Evolutionary conservation across 345 rosid genomes (phyloP), one percentile per base, ranked within the genome.

Genomic region (Salix koriyanagi): DNA sequence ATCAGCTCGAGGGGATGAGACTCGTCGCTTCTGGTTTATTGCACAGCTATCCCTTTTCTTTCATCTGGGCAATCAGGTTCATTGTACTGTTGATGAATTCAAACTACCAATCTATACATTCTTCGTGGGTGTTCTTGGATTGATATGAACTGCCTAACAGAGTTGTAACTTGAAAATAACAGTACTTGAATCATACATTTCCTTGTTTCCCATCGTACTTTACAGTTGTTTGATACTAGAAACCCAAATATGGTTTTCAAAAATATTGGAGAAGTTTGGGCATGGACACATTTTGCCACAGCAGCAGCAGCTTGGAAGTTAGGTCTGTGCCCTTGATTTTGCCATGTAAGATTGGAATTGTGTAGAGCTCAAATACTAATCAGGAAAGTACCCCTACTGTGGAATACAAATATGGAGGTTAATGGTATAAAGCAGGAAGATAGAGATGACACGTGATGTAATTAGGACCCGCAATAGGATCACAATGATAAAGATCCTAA

Each of bases 1-100:
- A 72, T 87, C 90, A 21, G 89, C 87, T 18, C 89, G 81, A 12
- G 90, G 76, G 12, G 90, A 85, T 44, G 85, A 82, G 82, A 87
- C 89, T 6, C 86, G 84, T 77, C 80, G 88, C 10, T 85, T 89
- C 14, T 87, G 90, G 91, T 34, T 34, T 3, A 9, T 6, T 21
- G 3, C 44, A 26, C 37, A 21, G 67, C 6, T 21, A 72, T 58
- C 12, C 25, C 21, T 25, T 39, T 39, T n/a, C 46, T 26, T 18
- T 48, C 56, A 15, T 68, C 23, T 6, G 30, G 34, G 61, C 15
- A 36, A 10, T 64, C 6, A 34, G 71, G 37, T 50, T 4, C 65
- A 16, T 50, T 28, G n/a, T 4, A 25, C 42, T 37, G 67, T 65
- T 13, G 23, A 23, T 3, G 61, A 56, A 23, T 56, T 21, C 61